These are phyloP conservation scores for Orbilia blumenaviensis DNA, from an alignment of 2,329 filamentous ascomycete species.

Conservation along the genomic window DNA sequence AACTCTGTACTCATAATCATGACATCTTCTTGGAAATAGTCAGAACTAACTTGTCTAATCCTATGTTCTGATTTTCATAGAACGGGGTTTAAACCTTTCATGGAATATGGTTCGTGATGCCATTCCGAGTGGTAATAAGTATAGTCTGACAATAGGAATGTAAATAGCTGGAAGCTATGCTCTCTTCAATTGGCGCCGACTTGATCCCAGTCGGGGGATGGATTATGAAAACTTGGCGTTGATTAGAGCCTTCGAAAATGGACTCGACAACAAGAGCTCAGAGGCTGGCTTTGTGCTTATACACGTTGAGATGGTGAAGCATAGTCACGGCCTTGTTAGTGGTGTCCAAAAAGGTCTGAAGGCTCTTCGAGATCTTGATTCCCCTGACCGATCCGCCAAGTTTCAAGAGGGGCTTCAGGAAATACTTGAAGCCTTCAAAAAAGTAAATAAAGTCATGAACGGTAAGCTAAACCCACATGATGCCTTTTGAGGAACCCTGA, in stretches of 20 bases:
- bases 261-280: constrained; percentile 83
- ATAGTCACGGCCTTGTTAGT: constrained; percentile 78
- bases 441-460: constrained; percentile 70
- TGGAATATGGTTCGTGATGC: constrained; percentile 72
- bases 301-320: constrained; percentile 92
- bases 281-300: constrained; percentile 97
- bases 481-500: neutral
- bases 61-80: constrained; percentile 59
- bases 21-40: neutral
- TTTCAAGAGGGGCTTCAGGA: constrained; percentile 66
- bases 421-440: constrained; percentile 66
- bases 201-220: constrained; percentile 68
- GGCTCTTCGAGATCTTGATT: constrained; percentile 61
- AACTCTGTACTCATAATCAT: neutral
- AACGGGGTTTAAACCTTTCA: constrained; percentile 84
- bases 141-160: neutral
- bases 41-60: neutral
- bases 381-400: constrained; percentile 56
- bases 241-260: constrained; percentile 89
- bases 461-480: constrained; percentile 61
- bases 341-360: constrained; percentile 68
- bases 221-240: constrained; percentile 77
- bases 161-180: constrained; percentile 70
- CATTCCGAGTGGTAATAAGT: neutral
- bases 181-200: constrained; percentile 73